phyloP scores from a whole-genome alignment of 768 basidiomycete genomes.

The Hemileccinum rubropunctum region DNA sequence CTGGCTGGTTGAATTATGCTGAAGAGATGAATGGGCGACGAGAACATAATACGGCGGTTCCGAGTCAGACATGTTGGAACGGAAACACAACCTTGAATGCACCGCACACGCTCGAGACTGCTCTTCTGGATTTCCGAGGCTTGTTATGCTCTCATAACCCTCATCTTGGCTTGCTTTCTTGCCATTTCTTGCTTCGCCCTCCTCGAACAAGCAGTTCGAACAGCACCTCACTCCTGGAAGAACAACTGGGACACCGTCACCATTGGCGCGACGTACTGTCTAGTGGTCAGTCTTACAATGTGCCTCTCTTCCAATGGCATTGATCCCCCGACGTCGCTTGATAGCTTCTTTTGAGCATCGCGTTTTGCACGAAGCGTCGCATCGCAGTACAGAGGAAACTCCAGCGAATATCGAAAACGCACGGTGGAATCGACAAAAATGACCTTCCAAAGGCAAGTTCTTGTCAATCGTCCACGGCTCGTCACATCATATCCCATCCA shows the following conservation, averaged over 20 bases:
- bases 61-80: constrained; percentile 15
- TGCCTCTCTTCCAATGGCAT: background rate
- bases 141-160: constrained; percentile 51
- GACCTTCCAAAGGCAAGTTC: constrained; percentile 58
- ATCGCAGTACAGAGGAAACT: constrained; percentile 63
- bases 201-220: constrained; percentile 71
- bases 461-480: background rate
- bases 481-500: constrained; percentile 25
- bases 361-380: constrained; percentile 66
- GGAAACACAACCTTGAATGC: constrained; percentile 13
- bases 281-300: constrained; percentile 59
- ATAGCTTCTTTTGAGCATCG: constrained; percentile 56
- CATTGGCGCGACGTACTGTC: constrained; percentile 66
- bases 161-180: constrained; percentile 49
- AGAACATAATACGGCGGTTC: constrained; percentile 67
- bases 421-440: constrained; percentile 46
- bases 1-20: constrained; percentile 34
- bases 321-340: background rate
- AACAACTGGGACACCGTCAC: constrained; percentile 67
- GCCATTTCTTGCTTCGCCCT: constrained; percentile 64
- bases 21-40: constrained; percentile 53
- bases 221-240: constrained; percentile 53
- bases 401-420: constrained; percentile 64
- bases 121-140: constrained; percentile 51
- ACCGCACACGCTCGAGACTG: constrained; percentile 35